Evolutionary conservation across 805 yeast species (phyloP), one percentile per base, ranked within the genome.

Genomic region (Wickerhamiella hasegawae): DNA sequence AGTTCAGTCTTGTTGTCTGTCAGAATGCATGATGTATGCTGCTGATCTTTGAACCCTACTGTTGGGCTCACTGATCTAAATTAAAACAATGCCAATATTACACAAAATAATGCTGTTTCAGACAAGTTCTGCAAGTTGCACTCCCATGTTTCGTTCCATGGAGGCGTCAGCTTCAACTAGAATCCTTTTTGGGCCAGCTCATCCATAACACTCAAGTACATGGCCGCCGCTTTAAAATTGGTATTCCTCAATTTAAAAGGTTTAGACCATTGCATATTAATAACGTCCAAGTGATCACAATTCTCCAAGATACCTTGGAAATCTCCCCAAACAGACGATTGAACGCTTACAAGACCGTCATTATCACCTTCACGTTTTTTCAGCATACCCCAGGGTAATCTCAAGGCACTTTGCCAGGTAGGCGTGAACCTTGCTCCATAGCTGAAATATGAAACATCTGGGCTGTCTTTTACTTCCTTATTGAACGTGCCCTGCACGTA

Each of bases 281-380:
- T 81, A 40, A 83, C 58, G 52, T 85, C 94, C 40, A 82, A 59
- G 56, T 84, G 96, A 55, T 84, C 94, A 3, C 78, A 82, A 42
- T 73, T 67, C 28, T 71, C 71, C 24, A 85, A 53, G 0, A 90
- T 79, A 0, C 95, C 96, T 44, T 73, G 51, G 54, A 79, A 81
- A 31, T 71, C 58, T 0, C 95, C 95, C 94, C 95, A 84, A 47
- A 68, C 69, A 1, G 92, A 61, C 39, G 90, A 78, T 26, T 63
- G 58, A 2, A 82, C 76, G 41, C 87, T 76, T 2, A 84, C 92
- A 60, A 85, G 55, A 0, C 96, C 96, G 57, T 84, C 96, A 51
- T 82, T 84, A 14, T 69, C 74, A 4, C 76, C 73, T 32, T 63
- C 65, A 3, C 39, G 48, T 29, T 46, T 42, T 36, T 65, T 54